Conservation (phyloP, 176 grass and related monocot genomes). For the Aegilops tauschii region DNA sequence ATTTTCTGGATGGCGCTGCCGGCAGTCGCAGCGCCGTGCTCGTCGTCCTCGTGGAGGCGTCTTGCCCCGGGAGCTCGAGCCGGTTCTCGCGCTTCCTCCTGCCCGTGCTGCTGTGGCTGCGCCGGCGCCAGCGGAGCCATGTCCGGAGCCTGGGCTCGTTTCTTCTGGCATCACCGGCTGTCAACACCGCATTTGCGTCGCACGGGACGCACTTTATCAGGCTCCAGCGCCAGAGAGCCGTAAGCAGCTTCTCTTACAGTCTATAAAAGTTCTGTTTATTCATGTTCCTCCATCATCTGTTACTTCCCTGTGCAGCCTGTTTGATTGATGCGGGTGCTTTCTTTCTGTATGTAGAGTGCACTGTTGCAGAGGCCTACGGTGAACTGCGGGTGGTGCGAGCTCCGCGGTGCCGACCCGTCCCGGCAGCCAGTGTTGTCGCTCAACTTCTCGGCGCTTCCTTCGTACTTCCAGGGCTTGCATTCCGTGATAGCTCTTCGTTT, state of each 20-base stretch:
- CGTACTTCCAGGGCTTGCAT: conserved; percentile 73
- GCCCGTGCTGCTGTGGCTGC: conserved; percentile 48
- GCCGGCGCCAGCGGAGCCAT: conserved; percentile 14
- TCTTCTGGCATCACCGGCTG: conserved; percentile 26
- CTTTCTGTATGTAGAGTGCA: conserved; percentile 55
- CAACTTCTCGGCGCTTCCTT: conserved; percentile 65
- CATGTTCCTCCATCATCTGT: not conserved
- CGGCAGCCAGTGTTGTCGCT: conserved; percentile 49
- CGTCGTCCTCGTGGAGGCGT: conserved; percentile 46
- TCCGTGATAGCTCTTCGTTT: conserved; percentile 40
- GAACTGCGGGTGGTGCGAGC: conserved; percentile 56
- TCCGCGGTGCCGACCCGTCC: conserved; percentile 36
- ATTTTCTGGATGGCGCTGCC: conserved; percentile 14
- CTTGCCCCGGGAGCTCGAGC: conserved; percentile 31
- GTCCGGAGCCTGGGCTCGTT: conserved; percentile 52
- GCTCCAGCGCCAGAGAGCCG: conserved; percentile 27
- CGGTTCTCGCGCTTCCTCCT: conserved; percentile 48
- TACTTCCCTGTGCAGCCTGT: not conserved
- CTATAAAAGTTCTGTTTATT: not conserved
- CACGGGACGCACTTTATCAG: conserved; percentile 68
- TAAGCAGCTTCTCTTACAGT: conserved; percentile 37
- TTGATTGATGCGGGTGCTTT: conserved; percentile 15
- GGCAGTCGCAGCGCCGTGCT: conserved; percentile 2
- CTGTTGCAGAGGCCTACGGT: conserved; percentile 31
- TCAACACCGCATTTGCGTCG: conserved; percentile 30